Conservation (phyloP, 73 alveolate species). For the Uronychia binucleata region DNA sequence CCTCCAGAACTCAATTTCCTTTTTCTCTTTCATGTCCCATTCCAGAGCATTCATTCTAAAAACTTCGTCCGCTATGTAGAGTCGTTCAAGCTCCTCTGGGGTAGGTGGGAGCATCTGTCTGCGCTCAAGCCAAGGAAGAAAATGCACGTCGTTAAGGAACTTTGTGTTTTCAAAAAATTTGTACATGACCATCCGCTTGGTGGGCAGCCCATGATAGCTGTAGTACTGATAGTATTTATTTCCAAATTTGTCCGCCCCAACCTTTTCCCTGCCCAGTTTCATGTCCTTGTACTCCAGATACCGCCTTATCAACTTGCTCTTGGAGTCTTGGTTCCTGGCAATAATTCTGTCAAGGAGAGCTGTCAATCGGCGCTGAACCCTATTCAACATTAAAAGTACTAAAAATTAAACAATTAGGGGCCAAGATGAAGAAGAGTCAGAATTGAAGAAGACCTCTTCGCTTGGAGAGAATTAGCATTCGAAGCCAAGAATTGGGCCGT, state of each 20-base stretch:
- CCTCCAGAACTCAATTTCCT: conserved; percentile 14
- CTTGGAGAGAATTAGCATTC: no score
- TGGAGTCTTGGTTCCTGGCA: neutral
- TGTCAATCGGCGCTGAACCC: neutral
- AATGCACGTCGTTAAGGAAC: conserved; percentile 54
- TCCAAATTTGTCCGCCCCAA: conserved; percentile 66
- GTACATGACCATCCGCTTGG: conserved; percentile 56
- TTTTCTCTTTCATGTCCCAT: conserved; percentile 56
- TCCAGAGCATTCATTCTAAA: conserved; percentile 38
- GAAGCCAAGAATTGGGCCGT: no score
- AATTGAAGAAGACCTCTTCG: no score
- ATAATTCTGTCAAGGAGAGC: neutral
- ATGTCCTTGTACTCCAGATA: conserved; percentile 31
- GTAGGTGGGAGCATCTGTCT: conserved; percentile 61
- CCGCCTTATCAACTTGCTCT: neutral
- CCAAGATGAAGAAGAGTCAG: no score
- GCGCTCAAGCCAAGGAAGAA: conserved; percentile 60
- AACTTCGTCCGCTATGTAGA: conserved; percentile 57
- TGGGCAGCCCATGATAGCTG: conserved; percentile 66
- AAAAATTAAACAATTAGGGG: no score
- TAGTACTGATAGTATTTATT: conserved; percentile 62
- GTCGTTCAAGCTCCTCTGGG: conserved; percentile 46
- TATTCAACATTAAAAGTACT: neutral
- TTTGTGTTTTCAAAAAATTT: conserved; percentile 58
- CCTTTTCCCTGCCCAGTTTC: conserved; percentile 49